Base-by-base conservation (phyloP, 2,329 filamentous ascomycete genomes). In the Ophiostoma tasmaniense region DNA sequence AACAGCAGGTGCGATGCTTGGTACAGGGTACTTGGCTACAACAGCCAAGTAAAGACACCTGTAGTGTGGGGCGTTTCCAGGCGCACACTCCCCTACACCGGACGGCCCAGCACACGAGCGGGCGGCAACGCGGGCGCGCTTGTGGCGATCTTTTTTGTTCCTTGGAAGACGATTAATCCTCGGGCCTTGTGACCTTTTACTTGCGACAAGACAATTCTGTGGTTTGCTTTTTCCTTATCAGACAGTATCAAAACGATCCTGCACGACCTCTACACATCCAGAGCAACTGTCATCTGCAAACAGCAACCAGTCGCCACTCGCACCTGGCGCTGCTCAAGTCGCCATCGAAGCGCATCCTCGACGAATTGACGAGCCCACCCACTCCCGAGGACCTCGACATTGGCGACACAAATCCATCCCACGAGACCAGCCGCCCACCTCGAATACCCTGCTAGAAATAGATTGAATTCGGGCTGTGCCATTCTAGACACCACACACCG, bases 81-180 rank as follows among this genome's bases (percentile, higher is more conserved):
- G 50, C 22, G 50, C 50, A 17, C 25, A 33, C 55, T 25, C 22
- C 55, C 55, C 55, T 61, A 61, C 55, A 30, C 55, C 22, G 55
- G 55, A 28, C 55, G 55, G 25, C 55, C 22, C 14, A 30, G 14
- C 25, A 61, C 10, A 22, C 50, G 22, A 55, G 22, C 50, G 45
- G 17, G 45, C 50, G 55, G 55, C 25, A 59, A 59, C 25, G 52
- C 52, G 50, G 28, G 59, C 30, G 61, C 61, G 61, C 61, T 64
- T 64, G 61, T 64, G 61, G 61, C 61, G 61, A 64, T 55, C 61
- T 37, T 28, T 64, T 62, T 64, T 64, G n/a, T 25, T 61, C 20
- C 22, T 33, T 64, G 11, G 17, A 50, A 50, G 20, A 13, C 28
- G 25, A 45, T 30, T 28, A 39, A 28, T 37, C 42, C 14, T 45